A percentile compares a stretch with the other conserved stretches of the same genome.
These are phyloP conservation scores for Punctularia strigosozonata DNA, from an alignment of 768 basidiomycete genomes.

Conservation along the genomic window DNA sequence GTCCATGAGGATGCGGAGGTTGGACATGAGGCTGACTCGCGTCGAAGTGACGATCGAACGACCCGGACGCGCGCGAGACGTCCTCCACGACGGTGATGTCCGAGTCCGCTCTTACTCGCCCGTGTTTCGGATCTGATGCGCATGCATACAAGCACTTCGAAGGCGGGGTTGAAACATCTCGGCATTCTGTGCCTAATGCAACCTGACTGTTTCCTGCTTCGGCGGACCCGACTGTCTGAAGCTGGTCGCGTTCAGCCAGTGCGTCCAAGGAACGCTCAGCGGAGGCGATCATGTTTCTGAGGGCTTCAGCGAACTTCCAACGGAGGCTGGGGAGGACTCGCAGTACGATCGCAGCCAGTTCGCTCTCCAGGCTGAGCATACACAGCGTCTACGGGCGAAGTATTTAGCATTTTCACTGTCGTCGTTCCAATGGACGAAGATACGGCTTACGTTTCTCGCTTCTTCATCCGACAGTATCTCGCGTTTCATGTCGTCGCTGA, in stretches of 20 bases:
- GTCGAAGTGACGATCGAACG: too few relatives aligned
- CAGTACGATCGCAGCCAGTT: slow-evolving; percentile 8
- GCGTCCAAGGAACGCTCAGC: slow-evolving; percentile 10
- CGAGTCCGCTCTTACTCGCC: too few relatives aligned
- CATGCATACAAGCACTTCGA: too few relatives aligned
- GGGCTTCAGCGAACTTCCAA: slow-evolving; percentile 5
- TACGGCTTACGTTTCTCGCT: slow-evolving; percentile 26
- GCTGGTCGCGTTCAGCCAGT: slow-evolving; percentile 9
- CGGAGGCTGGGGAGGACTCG: neutral
- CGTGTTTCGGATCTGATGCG: slow-evolving; percentile 49
- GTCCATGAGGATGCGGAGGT: too few relatives aligned
- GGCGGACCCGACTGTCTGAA: neutral
- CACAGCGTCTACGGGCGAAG: slow-evolving; percentile 23
- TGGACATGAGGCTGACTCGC: too few relatives aligned
- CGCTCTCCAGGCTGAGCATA: slow-evolving; percentile 35
- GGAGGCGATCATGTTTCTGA: slow-evolving; percentile 9
- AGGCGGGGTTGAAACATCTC: too few relatives aligned
- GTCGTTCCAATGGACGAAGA: neutral
- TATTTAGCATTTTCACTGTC: neutral
- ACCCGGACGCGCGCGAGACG: slow-evolving; percentile 48
- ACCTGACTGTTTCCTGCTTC: neutral
- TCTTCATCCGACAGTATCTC: slow-evolving; percentile 33
- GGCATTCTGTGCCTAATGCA: slow-evolving; percentile 43
- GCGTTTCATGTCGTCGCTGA: slow-evolving; percentile 21
- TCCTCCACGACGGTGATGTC: slow-evolving; percentile 73